Percentiles rank a stretch among this genome's conserved stretches.
These are phyloP conservation scores for Diplodia corticola DNA, from an alignment of 2,329 filamentous ascomycete genomes.

Conservation along the genomic window DNA sequence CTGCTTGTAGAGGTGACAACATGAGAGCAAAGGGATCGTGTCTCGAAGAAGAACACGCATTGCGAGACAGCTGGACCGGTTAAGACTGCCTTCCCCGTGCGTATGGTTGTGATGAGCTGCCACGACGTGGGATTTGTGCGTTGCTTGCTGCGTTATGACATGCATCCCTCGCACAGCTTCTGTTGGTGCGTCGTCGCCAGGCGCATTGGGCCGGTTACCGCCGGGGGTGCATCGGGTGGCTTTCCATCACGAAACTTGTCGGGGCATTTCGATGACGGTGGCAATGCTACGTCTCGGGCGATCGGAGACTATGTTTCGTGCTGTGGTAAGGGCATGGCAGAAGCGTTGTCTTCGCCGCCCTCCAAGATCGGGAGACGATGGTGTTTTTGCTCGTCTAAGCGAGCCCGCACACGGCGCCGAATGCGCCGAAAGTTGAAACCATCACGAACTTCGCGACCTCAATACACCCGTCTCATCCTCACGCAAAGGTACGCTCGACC, in stretches of 20 bases:
- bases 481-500: conserved; percentile 19
- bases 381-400: conserved; percentile 22
- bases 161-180: conserved; percentile 5
- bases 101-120: background rate
- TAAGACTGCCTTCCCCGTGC: background rate
- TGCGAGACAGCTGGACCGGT: background rate
- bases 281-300: background rate
- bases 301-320: background rate
- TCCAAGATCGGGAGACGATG: conserved; percentile 4
- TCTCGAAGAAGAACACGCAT: background rate
- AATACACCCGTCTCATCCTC: conserved; percentile 22
- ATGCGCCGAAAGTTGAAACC: conserved; percentile 23
- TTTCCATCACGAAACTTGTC: background rate
- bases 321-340: background rate
- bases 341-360: background rate
- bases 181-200: conserved; percentile 7
- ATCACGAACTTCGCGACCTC: conserved; percentile 24
- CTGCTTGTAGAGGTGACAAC: background rate
- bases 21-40: background rate
- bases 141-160: conserved; percentile 10
- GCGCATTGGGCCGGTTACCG: background rate
- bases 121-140: background rate
- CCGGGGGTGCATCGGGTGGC: background rate
- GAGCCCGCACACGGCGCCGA: conserved; percentile 23
- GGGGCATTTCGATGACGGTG: background rate